Percentiles rank a stretch among this genome's conserved stretches.
phyloP scores from a whole-genome alignment of 768 basidiomycete genomes.

The Russula olivacea region DNA sequence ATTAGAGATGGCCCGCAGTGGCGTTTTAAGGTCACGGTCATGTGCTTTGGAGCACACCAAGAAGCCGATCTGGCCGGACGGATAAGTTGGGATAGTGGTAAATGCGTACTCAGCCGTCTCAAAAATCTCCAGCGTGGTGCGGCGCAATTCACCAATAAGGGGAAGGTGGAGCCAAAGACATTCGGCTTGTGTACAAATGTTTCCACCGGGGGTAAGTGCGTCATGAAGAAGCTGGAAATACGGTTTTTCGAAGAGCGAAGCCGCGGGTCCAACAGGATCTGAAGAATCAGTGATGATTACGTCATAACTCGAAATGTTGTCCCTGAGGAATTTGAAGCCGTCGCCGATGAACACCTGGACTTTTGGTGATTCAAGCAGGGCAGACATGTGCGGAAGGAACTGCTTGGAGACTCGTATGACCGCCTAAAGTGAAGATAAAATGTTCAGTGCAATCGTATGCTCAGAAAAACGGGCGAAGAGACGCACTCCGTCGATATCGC shows the following conservation, averaged over 20 bases:
- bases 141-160: constrained; percentile 71
- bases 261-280: constrained; percentile 94
- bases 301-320: constrained; percentile 84
- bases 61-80: constrained; percentile 97
- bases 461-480: constrained; percentile 5
- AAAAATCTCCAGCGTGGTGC: constrained; percentile 69
- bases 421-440: constrained; percentile 44
- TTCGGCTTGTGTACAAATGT: constrained; percentile 94
- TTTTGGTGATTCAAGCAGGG: constrained; percentile 68
- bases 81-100: constrained; percentile 97
- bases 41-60: constrained; percentile 78
- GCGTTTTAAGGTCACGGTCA: constrained; percentile 61
- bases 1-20: constrained; percentile 61
- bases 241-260: constrained; percentile 89
- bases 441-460: not conserved
- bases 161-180: constrained; percentile 91
- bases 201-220: constrained; percentile 81
- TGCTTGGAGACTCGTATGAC: constrained; percentile 92
- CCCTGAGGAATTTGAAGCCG: constrained; percentile 93
- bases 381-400: constrained; percentile 92
- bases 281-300: constrained; percentile 99
- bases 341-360: constrained; percentile 88
- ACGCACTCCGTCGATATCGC: constrained; percentile 91
- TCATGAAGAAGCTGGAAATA: constrained; percentile 95
- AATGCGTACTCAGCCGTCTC: constrained; percentile 82